phyloP scores from a whole-genome alignment of 257 asterid genomes.

The Coffea eugenioides region DNA sequence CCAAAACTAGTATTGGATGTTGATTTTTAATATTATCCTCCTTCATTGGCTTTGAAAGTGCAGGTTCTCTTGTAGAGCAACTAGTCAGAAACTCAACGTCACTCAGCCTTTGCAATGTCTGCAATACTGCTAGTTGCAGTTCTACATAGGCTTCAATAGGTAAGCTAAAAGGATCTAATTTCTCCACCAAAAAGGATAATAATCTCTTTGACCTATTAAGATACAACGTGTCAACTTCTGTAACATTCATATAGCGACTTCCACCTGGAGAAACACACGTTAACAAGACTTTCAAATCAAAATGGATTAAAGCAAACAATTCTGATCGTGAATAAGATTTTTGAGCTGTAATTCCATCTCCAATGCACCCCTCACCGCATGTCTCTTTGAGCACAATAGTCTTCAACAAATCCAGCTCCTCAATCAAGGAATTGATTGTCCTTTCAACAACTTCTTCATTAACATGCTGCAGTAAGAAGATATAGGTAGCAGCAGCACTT shows the following conservation, averaged over 20 bases:
- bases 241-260: constrained; percentile 41
- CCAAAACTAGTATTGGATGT: constrained; percentile 48
- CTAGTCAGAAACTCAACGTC: constrained; percentile 63
- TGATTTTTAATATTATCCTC: constrained; percentile 43
- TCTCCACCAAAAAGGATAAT: constrained; percentile 42
- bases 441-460: constrained; percentile 68
- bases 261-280: constrained; percentile 58
- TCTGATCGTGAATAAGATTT: constrained; percentile 54
- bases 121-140: constrained; percentile 69
- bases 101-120: constrained; percentile 67
- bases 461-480: constrained; percentile 86
- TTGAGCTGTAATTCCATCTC: constrained; percentile 30
- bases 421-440: constrained; percentile 58
- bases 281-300: constrained; percentile 70
- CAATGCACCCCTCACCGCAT: constrained; percentile 37
- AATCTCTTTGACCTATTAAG: constrained; percentile 63
- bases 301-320: constrained; percentile 65
- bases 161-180: constrained; percentile 58
- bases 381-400: constrained; percentile 35
- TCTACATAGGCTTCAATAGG: constrained; percentile 55
- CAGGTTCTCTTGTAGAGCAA: constrained; percentile 48
- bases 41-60: constrained; percentile 31
- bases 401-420: constrained; percentile 72
- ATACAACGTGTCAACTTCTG: constrained; percentile 42
- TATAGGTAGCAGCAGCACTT: constrained; percentile 86